Conservation (phyloP, 2,329 filamentous ascomycete species). For the Talaromyces sp. region DNA sequence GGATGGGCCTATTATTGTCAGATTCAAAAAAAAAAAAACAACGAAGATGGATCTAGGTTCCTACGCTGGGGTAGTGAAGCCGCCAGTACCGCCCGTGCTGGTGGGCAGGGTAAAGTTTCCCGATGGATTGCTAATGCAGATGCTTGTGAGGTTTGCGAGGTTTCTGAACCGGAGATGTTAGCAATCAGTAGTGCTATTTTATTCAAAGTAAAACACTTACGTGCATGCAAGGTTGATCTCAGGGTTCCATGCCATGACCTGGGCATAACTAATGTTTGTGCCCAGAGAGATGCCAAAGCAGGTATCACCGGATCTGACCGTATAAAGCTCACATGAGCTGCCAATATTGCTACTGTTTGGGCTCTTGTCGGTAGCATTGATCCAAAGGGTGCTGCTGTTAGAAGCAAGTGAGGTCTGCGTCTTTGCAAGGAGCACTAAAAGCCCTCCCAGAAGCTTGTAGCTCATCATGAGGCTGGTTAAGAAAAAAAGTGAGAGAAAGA, state of each 20-base stretch:
- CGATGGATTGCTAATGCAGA: neutral
- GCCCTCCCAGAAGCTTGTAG: too few relatives aligned
- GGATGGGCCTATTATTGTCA: neutral
- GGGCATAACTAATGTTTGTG: neutral
- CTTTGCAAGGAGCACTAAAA: too few relatives aligned
- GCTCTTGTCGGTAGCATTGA: too few relatives aligned
- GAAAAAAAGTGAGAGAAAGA: too few relatives aligned
- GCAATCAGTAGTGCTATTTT: neutral
- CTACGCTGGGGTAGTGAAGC: constrained; percentile 1
- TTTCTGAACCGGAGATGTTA: neutral
- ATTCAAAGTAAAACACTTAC: neutral
- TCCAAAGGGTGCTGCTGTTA: too few relatives aligned
- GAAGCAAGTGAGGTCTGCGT: too few relatives aligned
- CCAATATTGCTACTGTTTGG: neutral
- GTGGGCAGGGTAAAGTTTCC: neutral
- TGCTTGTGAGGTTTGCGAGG: neutral
- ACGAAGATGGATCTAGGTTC: too few relatives aligned
- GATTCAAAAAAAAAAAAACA: neutral
- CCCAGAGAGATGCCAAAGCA: neutral
- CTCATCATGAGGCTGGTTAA: too few relatives aligned
- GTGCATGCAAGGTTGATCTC: neutral
- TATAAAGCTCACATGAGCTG: neutral
- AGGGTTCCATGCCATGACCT: neutral
- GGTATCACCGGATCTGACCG: neutral
- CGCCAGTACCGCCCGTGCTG: neutral